These are phyloP conservation scores for Cercospora sp. DNA, from an alignment of 2,329 filamentous ascomycete genomes.

Conservation along the genomic window DNA sequence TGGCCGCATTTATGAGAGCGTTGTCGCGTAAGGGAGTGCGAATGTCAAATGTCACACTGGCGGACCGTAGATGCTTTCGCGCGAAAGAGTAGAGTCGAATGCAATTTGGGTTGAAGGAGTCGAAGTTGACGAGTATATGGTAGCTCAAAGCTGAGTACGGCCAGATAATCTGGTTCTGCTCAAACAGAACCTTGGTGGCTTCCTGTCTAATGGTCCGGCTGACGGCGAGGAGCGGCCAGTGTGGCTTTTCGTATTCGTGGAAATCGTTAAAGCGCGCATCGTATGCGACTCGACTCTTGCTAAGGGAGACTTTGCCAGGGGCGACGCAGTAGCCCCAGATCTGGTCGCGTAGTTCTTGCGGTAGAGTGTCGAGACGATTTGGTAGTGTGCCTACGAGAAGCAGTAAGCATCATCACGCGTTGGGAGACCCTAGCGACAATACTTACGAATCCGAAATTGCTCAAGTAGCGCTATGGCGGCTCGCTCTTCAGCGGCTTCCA, in stretches of 20 bases:
- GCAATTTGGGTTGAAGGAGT: not conserved
- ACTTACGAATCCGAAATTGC: not conserved
- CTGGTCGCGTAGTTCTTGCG: not conserved
- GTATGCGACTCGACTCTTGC: not conserved
- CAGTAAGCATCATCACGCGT: not conserved
- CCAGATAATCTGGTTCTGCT: not conserved
- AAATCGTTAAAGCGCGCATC: not conserved
- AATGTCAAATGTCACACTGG: not conserved
- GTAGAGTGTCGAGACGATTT: not conserved
- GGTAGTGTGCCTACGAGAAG: not conserved
- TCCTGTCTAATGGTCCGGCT: not conserved
- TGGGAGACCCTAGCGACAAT: too few relatives aligned
- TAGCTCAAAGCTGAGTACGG: not conserved
- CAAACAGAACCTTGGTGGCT: not conserved
- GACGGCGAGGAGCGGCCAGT: conserved; percentile 4
- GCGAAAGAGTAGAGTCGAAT: not conserved
- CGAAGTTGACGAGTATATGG: too few relatives aligned
- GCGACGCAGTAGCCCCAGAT: not conserved
- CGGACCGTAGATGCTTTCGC: not conserved
- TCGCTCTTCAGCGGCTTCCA: not conserved
- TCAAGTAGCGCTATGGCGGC: not conserved
- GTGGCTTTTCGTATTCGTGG: not conserved
- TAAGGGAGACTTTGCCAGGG: not conserved
- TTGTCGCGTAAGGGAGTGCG: accelerated
- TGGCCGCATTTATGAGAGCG: not conserved